A percentile compares a stretch with the other conserved stretches of the same genome.
phyloP scores from a whole-genome alignment of 2,329 filamentous ascomycete species.

The Colletotrichum magnum region DNA sequence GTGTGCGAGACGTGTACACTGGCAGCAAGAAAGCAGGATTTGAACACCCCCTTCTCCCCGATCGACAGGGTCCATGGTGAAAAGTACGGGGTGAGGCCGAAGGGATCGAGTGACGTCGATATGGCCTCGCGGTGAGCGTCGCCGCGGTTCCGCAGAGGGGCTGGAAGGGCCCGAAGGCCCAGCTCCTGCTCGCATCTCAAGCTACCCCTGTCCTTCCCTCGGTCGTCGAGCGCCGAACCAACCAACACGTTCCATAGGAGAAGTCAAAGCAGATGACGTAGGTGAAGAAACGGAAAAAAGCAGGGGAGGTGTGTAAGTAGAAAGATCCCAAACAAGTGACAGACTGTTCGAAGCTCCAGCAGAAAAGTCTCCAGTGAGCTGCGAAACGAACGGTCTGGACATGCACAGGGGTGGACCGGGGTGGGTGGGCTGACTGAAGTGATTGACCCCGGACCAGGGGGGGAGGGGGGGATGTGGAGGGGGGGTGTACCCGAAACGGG shows the following conservation, averaged over 20 bases:
- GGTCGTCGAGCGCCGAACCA: background rate
- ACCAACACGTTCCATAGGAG: slow-evolving; percentile 3
- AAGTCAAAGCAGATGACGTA: slow-evolving; percentile 38
- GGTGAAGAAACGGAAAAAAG: background rate
- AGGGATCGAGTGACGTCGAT: background rate
- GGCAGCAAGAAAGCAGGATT: slow-evolving; percentile 9
- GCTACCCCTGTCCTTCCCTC: background rate
- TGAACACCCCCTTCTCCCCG: slow-evolving; percentile 8
- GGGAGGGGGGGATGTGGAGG: background rate
- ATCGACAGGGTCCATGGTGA: slow-evolving; percentile 4
- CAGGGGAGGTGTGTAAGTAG: background rate
- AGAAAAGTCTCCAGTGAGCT: background rate
- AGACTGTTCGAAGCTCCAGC: background rate
- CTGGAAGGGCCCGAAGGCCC: too few species aligned
- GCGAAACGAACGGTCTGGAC: slow-evolving; percentile 33
- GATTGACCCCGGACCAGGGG: slow-evolving; percentile 16
- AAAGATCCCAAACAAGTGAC: background rate
- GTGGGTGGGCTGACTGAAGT: slow-evolving; percentile 10
- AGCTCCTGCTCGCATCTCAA: background rate
- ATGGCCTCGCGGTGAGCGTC: background rate
- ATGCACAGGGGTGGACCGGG: slow-evolving; percentile 21
- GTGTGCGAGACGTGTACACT: background rate
- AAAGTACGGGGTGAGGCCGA: background rate
- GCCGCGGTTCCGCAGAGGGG: background rate
- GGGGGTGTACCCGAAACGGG: slow-evolving; percentile 30